Percentiles rank a stretch among this genome's conserved stretches.
Evolutionary conservation across 2,329 filamentous ascomycete species (phyloP).

Genomic region (Daldinia eschscholtzii): DNA sequence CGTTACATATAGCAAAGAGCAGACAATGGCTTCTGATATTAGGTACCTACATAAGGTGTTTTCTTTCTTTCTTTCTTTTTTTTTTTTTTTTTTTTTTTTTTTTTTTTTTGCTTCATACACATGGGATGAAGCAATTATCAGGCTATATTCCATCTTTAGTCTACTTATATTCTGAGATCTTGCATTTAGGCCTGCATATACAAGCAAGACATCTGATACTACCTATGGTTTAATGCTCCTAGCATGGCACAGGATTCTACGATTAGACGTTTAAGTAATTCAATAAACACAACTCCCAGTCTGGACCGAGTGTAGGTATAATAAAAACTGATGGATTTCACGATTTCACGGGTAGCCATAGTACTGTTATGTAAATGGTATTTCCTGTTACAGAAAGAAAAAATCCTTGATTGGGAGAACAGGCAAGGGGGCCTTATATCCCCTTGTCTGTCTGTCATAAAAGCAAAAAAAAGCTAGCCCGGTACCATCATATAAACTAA

Average conservation of each 20-base stretch:
- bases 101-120: not conserved
- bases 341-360: not conserved
- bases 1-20: not conserved
- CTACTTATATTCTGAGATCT: not conserved
- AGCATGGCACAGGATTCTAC: not conserved
- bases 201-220: not conserved
- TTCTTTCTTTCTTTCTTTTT: too few relatives aligned
- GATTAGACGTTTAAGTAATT: too few relatives aligned
- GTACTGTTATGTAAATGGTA: not conserved
- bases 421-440: conserved; percentile 27
- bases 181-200: not conserved
- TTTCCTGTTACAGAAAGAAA: conserved; percentile 30
- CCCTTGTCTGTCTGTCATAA: conserved; percentile 29
- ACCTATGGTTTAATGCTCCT: not conserved
- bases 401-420: conserved; percentile 21
- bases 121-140: not conserved
- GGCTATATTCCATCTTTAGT: not conserved
- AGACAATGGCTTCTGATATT: not conserved
- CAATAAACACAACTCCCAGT: not conserved
- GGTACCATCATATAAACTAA: conserved; percentile 37
- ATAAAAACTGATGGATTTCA: not conserved
- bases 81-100: too few relatives aligned
- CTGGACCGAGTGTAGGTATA: not conserved
- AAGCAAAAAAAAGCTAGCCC: conserved; percentile 29
- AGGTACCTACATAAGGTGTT: not conserved